Evolutionary conservation across 2,329 filamentous ascomycete genomes (phyloP), one percentile per base, ranked within the genome.

Genomic region (Monilinia fructicola): DNA sequence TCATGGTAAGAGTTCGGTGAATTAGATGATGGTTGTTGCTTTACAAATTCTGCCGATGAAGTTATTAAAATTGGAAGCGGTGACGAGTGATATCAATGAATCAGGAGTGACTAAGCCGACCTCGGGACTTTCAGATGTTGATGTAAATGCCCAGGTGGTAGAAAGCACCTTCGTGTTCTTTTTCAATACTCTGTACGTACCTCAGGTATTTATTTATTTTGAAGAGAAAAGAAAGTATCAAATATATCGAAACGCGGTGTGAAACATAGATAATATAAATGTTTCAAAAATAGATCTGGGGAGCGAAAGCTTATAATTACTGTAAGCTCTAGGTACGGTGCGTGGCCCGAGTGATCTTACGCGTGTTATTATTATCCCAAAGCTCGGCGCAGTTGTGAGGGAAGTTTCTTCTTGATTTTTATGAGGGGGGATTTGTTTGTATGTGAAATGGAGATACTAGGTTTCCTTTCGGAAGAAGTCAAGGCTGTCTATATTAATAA

Each of bases 31-130:
- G 50, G 38, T 16, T 42, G 10, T 26, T 23, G 18, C 31, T 46
- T 35, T 11, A 56, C 26, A 42, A 42, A 56, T 64, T 58, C 61
- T 64, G 61, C 61, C 52, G 26, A 12, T 21, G 18, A 64, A 35
- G 14, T 4, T 14, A 6, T 58, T 46, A 11, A 48, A n/a, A 46
- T 54, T 35, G 61, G 52, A 64, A 48, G 61, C 61, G 61, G 61
- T 64, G 28, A 46, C 38, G n/a, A 18, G 18, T 3, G 2, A 40
- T 50, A 31, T 14, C 7, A 35, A 31, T 46, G 23, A 23, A n/a
- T 14, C 6, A 18, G 18, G 10, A 55, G 38, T 56, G 50, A 64
- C 61, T 64, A 63, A 63, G 60, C 46, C 35, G 35, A 16, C 55
- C 31, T 46, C 11, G 18, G 16, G 35, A n/a, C n/a, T n/a, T n/a